Evolutionary conservation across 345 rosid genomes (phyloP).

Genomic region (Camelina hispida): DNA sequence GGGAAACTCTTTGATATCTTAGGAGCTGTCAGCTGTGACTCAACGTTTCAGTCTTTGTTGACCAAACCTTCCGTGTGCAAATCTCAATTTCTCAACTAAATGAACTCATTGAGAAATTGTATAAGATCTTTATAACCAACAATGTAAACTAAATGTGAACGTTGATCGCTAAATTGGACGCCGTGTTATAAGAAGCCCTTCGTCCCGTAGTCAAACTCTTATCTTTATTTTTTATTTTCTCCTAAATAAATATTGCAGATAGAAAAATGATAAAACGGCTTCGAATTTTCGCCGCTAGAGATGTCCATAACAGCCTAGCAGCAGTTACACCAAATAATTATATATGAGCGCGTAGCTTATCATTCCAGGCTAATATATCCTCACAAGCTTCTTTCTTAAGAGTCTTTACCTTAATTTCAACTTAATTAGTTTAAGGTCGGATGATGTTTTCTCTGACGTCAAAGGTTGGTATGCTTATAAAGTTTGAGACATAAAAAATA

Average conservation of each 20-base stretch:
- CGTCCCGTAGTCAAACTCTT: neutral
- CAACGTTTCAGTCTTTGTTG: constrained; percentile 4
- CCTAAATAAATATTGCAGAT: neutral
- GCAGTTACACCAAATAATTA: neutral
- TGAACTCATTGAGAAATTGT: neutral
- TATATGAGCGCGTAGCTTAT: neutral
- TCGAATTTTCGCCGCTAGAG: neutral
- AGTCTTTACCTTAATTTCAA: neutral
- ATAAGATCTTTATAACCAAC: too few relatives aligned
- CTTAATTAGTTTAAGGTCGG: neutral
- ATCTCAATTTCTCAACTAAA: neutral
- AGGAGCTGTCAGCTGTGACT: neutral
- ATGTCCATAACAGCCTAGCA: neutral
- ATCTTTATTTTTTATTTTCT: neutral
- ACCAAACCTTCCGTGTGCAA: constrained; percentile 14
- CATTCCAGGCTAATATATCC: neutral
- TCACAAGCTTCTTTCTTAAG: neutral
- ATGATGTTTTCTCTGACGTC: constrained; percentile 4
- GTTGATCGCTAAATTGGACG: constrained; percentile 19
- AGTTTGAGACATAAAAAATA: neutral
- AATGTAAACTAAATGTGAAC: constrained; percentile 8
- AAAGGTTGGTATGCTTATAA: neutral
- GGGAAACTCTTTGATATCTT: neutral
- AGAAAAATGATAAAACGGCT: neutral
- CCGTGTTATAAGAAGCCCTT: neutral